A percentile compares a stretch with the other conserved stretches of the same genome.
These are phyloP conservation scores for Suillus variegatus DNA, from an alignment of 768 basidiomycete genomes.

Conservation along the genomic window DNA sequence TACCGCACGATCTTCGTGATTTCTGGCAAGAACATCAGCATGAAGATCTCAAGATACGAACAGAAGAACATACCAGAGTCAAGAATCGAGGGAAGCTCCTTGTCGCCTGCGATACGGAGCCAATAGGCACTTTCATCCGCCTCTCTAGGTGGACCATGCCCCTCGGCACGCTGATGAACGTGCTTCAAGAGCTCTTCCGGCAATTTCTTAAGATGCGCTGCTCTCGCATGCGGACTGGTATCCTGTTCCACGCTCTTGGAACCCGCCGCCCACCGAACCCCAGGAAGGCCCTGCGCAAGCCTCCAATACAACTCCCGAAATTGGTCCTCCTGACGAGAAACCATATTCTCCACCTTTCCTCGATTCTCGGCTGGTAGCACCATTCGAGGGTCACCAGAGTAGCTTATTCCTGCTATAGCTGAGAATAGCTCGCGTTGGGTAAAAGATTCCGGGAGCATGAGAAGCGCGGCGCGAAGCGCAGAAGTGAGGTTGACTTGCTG, in stretches of 20 bases:
- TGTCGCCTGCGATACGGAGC: constrained; percentile 68
- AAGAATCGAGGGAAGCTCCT: constrained; percentile 52
- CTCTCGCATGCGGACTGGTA: constrained; percentile 60
- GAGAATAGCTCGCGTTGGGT: constrained; percentile 82
- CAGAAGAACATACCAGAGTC: constrained; percentile 45
- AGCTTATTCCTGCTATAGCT: constrained; percentile 83
- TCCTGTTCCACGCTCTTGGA: constrained; percentile 72
- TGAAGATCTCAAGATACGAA: not conserved
- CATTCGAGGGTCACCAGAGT: constrained; percentile 93
- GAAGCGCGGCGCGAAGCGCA: constrained; percentile 88
- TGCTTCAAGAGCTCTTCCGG: constrained; percentile 64
- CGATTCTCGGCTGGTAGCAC: constrained; percentile 92
- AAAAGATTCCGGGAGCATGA: constrained; percentile 83
- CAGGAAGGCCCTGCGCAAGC: constrained; percentile 75
- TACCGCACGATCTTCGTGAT: constrained; percentile 75
- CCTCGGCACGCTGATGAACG: constrained; percentile 43
- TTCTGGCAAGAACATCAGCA: constrained; percentile 45
- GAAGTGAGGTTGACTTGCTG: constrained; percentile 93
- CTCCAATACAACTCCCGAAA: constrained; percentile 88
- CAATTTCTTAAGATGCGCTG: constrained; percentile 76
- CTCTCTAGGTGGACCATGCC: constrained; percentile 42
- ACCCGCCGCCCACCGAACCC: constrained; percentile 69
- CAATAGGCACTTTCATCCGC: constrained; percentile 78
- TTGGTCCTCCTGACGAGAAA: constrained; percentile 74
- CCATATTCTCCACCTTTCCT: constrained; percentile 92